Base-by-base conservation (phyloP, 768 basidiomycete genomes). In the Leucocoprinus sp. region DNA sequence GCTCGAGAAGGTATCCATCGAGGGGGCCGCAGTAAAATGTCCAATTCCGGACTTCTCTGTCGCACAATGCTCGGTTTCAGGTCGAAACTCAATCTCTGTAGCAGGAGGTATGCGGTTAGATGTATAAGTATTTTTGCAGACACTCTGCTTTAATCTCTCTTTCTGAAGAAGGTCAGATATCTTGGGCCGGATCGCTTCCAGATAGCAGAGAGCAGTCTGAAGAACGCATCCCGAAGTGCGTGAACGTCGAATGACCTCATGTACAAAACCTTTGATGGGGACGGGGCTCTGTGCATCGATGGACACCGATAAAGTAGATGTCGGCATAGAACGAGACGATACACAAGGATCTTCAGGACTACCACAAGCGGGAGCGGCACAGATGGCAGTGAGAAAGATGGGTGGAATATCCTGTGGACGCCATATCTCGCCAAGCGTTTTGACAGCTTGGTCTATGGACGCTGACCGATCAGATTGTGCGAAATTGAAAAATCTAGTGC, bases 221-320 rank as follows among this genome's bases (percentile, higher is more conserved):
- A 95, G 71, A 3, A 91, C 86, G 35, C 74, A 78, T 34, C 82
- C 85, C 4, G 87, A 85, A 0, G 90, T 93, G 37, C 87, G 76
- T 9, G 88, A 92, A 28, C 92, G 83, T 42, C 87, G 76, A 11
- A 95, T 72, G 6, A 93, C 85, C 63, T 95, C 90, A 58, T 89
- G 84, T 22, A 95, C 87, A 55, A 95, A 95, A 4, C 74, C 70
- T 52, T 76, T 81, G 52, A 89, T 73, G 6, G 84, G 81, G 6
- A 78, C 65, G 14, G 78, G 67, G 51, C 58, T 53, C 42, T 63
- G 65, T 18, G 61, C 57, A 29, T 57, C 56, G n/a, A 28, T 51
- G 27, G 45, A 52, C 42, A 52, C 49, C 29, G 26, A 31, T 37
- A 18, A 50, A 47, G 2, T 54, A 60, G 17, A 52, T 37, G 26